Evolutionary conservation across 164 flowering plant species (phyloP), one percentile per base, ranked within the genome.

Genomic region (Umbilicus rupestris): DNA sequence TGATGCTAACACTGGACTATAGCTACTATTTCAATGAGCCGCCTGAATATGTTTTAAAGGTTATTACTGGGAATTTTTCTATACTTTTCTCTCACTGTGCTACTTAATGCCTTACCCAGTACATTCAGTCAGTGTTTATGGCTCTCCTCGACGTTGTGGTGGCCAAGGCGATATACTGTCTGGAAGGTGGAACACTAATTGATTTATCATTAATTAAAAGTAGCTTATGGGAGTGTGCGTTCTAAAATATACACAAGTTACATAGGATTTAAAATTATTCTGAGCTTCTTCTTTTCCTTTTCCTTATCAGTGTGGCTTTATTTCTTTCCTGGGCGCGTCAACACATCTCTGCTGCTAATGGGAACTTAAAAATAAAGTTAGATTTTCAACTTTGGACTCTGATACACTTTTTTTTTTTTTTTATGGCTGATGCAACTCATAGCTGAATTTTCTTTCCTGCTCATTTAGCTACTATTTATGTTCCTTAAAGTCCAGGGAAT

Each of bases 131-230:
- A 84, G 87, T 78, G 72, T 75, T 57, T 88, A 79, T 77, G 97
- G 99, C 72, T 91, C 99, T 74, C 99, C 99, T 37, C 79, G 99
- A 58, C 96, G 99, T 17, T 94, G 99, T 81, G 99, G 99, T 66
- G 99, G 99, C 39, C 99, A 94, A 78, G 99, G 99, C 68, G 99
- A 94, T 80, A 92, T 94, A 69, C 97, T 94, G 63, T 88, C 99
- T 68, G 99, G 96, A 78, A 88, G 99, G 97, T 83, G 73, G 6
- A 44, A 31, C 31, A 26, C 19, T 69, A 31, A 62, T 20, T 42
- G 24, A 50, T 67, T 63, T 22, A 68, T 70, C 24, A 50, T n/a
- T 35, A 28, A 50, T 65, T 33, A n/a, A 70, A 44, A 65, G 22
- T 28, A 5, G 24, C 29, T 41, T 5, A 9, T 41, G 44, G 44